Evolutionary conservation across 2,329 filamentous ascomycete species (phyloP), one percentile per base, ranked within the genome.

Genomic region (Tolypocladium album): DNA sequence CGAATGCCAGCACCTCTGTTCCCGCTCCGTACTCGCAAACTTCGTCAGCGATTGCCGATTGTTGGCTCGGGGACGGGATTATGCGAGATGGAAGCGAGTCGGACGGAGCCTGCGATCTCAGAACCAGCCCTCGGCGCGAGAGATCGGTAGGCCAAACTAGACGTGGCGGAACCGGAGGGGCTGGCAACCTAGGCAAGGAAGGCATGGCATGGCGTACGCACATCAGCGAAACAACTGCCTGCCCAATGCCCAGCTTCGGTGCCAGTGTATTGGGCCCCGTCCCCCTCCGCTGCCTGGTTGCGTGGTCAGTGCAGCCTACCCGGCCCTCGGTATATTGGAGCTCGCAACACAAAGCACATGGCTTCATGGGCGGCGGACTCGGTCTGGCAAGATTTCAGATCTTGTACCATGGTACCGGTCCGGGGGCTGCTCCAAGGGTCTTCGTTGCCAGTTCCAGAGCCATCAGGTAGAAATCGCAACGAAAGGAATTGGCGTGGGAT

Each of bases 361-460:
- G 60, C 36, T 45, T 34, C 43, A 27, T 55, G 53, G 55, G 34
- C 55, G 56, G 53, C 52, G 43, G 55, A n/a, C 24, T 6, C 55
- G 47, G 60, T 47, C 55, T 57, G 55, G 57, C 60, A 59, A 57
- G 55, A 59, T 57, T 56, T 34, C 57, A 59, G 60, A 59, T 61
- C 58, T 59, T 59, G 60, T 61, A 47, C 60, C 34, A 59, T 56
- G 60, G 40, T 24, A 27, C 58, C 40, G 9, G 55, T 22, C 56
- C 56, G 24, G 56, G 40, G 57, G 36, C 24, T 42, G 34, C 55
- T 53, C 42, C 60, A 53, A 61, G 60, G 52, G 57, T 61, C 60
- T 57, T 50, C 50, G 22, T 31, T 56, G 22, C 55, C 31, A 36
- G 27, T 24, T 50, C 50, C 56, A 17, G 17, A 11, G 45, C n/a